phyloP scores from a whole-genome alignment of 129 eudicot genomes.

The Scalesia atractyloides region DNA sequence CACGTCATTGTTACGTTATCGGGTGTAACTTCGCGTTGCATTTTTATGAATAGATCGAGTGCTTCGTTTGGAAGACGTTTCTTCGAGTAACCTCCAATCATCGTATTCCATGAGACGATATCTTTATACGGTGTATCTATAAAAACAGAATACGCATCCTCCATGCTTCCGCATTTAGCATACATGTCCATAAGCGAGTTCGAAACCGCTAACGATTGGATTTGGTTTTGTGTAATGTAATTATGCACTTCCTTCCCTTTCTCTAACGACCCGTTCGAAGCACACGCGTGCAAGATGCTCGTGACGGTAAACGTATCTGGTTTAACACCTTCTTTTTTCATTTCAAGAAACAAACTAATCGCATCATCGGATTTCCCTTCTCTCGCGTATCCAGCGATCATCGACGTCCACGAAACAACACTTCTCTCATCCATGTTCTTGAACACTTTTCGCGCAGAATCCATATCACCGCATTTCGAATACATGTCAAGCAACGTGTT shows the following conservation, averaged over 20 bases:
- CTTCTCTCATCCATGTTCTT: slow-evolving; percentile 47
- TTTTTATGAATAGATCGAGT: slow-evolving; percentile 41
- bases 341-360: slow-evolving; percentile 46
- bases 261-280: slow-evolving; percentile 46
- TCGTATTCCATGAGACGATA: slow-evolving; percentile 67
- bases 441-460: slow-evolving; percentile 49
- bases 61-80: slow-evolving; percentile 60
- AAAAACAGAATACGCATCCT: slow-evolving; percentile 48
- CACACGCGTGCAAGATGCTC: slow-evolving; percentile 65
- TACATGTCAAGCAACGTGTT: slow-evolving; percentile 66
- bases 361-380: slow-evolving; percentile 44
- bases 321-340: slow-evolving; percentile 49
- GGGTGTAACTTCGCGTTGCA: slow-evolving; percentile 49
- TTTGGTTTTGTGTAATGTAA: slow-evolving; percentile 40
- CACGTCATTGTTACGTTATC: slow-evolving; percentile 61
- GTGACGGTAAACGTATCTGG: slow-evolving; percentile 56
- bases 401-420: slow-evolving; percentile 68
- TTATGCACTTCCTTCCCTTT: slow-evolving; percentile 55
- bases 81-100: slow-evolving; percentile 78
- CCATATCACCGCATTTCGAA: slow-evolving; percentile 65
- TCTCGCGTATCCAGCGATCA: slow-evolving; percentile 59
- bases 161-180: slow-evolving; percentile 75
- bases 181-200: slow-evolving; percentile 83
- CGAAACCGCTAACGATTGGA: slow-evolving; percentile 48
- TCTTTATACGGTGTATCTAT: slow-evolving; percentile 39